Base-by-base conservation (phyloP, 2,329 filamentous ascomycete species). In the Fusarium udum region DNA sequence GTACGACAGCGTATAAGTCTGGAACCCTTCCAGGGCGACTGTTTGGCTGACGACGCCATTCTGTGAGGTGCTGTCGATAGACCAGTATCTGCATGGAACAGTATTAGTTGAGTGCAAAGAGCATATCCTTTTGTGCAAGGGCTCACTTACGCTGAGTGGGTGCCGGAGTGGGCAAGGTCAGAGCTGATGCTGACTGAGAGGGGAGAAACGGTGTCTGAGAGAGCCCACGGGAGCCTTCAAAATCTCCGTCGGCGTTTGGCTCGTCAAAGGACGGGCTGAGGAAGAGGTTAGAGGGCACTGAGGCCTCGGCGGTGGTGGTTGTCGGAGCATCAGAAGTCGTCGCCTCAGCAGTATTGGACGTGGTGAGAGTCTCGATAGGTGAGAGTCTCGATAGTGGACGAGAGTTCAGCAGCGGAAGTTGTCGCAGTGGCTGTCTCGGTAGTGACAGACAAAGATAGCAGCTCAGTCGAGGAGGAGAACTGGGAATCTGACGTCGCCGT, bases 111-210 rank as follows among this genome's bases (percentile, higher is more conserved):
- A n/a, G n/a, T n/a, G n/a, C n/a, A n/a, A n/a, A n/a, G n/a, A n/a
- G n/a, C n/a, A n/a, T n/a, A n/a, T n/a, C 4, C 1, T 28, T 13
- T 12, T n/a, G 2, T 6, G 31, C 6, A 18, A 22, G 16, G 8
- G 7, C 18, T 8, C 15, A 46, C 56, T 10, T 46, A 59, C 56
- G 43, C 56, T 39, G 56, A 48, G 42, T 59, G 32, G 7, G 32
- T 31, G 56, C 56, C 42, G 9, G 32, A 24, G 4, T 12, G 56
- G 11, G 13, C 56, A 24, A 48, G 20, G 7, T 5, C 56, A 3
- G 42, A 13, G 11, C 1, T 18, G 42, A 39, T 39, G 9, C 13
- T 12, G 13, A 59, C 43, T 4, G 56, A 39, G 11, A 9, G 14
- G 5, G 42, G 42, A 14, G 26, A 37, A 8, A 7, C 3, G 2